phyloP scores from a whole-genome alignment of 2,329 filamentous ascomycete genomes.

The Ramularia endophylla region DNA sequence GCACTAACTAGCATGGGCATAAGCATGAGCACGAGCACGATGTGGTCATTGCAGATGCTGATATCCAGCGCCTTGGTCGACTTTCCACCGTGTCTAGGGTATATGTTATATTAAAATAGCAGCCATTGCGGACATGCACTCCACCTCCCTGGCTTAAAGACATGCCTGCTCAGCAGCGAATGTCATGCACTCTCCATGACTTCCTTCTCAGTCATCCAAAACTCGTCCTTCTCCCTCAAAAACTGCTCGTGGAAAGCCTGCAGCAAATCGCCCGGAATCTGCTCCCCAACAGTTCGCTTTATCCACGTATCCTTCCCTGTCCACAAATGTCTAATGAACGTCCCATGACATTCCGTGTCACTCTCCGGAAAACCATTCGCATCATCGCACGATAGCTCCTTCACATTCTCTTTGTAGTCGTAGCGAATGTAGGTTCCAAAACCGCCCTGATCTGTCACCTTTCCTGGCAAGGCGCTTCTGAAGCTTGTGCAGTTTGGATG shows the following conservation, averaged over 20 bases:
- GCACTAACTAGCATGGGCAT: no score
- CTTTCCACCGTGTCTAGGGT: no score
- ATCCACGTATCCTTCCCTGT: conserved; percentile 5
- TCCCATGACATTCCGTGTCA: conserved; percentile 6
- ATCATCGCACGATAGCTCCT: conserved; percentile 2
- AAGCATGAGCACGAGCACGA: no score
- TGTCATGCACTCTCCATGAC: background rate
- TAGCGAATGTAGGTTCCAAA: conserved; percentile 8
- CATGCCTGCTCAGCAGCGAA: no score
- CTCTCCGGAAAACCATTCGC: conserved; percentile 7
- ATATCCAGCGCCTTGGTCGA: no score
- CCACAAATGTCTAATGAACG: conserved; percentile 8
- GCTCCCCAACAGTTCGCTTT: conserved; percentile 2
- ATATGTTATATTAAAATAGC: no score
- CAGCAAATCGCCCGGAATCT: conserved; percentile 5
- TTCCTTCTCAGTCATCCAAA: conserved; percentile 3
- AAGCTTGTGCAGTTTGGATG: conserved; percentile 6
- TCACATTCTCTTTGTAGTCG: conserved; percentile 4
- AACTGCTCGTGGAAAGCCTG: conserved; percentile 5
- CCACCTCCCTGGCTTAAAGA: no score
- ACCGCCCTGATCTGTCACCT: conserved; percentile 8
- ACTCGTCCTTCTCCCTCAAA: conserved; percentile 2
- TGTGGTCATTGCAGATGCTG: no score
- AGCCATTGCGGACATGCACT: no score
- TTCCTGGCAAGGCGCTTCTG: background rate